Percentiles rank a stretch among this genome's conserved stretches.
These are phyloP conservation scores for Barnettozyma vustinii DNA, from an alignment of 805 yeast species.

Conservation along the genomic window DNA sequence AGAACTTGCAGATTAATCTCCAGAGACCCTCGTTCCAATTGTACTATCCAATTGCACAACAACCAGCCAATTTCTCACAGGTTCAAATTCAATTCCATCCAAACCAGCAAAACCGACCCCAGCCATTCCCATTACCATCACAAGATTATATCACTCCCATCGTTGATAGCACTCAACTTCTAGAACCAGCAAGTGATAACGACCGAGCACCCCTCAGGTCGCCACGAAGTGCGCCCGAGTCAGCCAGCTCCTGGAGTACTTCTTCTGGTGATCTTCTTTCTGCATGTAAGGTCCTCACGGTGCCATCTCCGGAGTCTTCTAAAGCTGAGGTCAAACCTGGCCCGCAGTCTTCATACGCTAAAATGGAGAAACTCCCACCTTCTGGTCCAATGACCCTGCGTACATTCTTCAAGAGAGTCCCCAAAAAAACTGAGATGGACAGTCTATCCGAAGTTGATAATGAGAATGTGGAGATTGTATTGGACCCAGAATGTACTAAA, in stretches of 20 bases:
- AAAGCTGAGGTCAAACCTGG: background rate
- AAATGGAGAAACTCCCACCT: background rate
- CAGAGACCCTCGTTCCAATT: constrained; percentile 9
- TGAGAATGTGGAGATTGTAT: constrained; percentile 19
- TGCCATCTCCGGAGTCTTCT: background rate
- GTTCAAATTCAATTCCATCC: background rate
- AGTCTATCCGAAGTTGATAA: constrained; percentile 15
- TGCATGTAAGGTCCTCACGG: background rate
- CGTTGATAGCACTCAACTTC: background rate
- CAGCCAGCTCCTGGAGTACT: background rate
- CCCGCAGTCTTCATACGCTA: too few species aligned
- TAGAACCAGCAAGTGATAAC: background rate
- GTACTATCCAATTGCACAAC: constrained; percentile 1
- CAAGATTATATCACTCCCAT: background rate
- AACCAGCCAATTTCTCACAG: background rate
- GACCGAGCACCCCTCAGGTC: background rate
- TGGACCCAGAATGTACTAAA: constrained; percentile 22
- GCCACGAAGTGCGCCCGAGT: background rate
- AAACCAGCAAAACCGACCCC: background rate
- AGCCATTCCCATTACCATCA: background rate
- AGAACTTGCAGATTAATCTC: constrained; percentile 19
- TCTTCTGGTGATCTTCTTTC: background rate
- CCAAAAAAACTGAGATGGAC: constrained; percentile 10
- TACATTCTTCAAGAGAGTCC: background rate
- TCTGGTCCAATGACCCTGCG: background rate